These are phyloP conservation scores for Chlamydomonas eustigma DNA, from an alignment of 139 green algal species.

Conservation along the genomic window DNA sequence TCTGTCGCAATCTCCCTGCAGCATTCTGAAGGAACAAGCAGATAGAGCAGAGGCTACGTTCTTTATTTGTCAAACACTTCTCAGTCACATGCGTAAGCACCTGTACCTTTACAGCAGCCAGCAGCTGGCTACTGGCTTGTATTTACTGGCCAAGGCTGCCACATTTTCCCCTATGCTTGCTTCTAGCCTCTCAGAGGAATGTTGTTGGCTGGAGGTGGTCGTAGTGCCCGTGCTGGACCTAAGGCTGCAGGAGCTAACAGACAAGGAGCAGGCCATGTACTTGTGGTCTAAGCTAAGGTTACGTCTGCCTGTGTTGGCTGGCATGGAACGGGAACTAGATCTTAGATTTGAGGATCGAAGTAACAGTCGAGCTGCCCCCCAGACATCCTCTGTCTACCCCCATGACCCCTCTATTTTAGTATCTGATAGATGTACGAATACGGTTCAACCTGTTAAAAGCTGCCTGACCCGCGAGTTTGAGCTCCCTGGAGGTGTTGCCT, in stretches of 20 bases:
- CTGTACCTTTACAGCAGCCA: background rate
- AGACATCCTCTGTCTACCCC: too few species aligned
- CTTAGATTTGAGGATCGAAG: background rate
- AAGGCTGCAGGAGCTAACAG: background rate
- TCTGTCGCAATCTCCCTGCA: background rate
- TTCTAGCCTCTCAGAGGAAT: too few species aligned
- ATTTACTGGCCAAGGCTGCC: background rate
- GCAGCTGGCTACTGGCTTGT: background rate
- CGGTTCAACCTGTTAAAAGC: too few species aligned
- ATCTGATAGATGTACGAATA: too few species aligned
- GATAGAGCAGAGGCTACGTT: background rate
- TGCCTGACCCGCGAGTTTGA: background rate
- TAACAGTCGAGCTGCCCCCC: too few species aligned
- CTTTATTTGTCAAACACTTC: background rate
- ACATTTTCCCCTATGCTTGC: background rate
- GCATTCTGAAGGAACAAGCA: background rate
- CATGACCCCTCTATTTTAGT: too few species aligned
- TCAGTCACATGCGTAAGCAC: background rate
- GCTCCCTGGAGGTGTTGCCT: background rate
- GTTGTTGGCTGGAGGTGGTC: background rate
- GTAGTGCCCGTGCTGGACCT: background rate
- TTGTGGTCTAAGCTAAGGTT: background rate
- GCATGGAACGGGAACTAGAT: background rate
- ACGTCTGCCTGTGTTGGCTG: background rate
- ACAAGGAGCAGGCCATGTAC: constrained; percentile 1